Evolutionary conservation across 2,329 filamentous ascomycete genomes (phyloP).

Genomic region (Chaetomiaceae sp.): DNA sequence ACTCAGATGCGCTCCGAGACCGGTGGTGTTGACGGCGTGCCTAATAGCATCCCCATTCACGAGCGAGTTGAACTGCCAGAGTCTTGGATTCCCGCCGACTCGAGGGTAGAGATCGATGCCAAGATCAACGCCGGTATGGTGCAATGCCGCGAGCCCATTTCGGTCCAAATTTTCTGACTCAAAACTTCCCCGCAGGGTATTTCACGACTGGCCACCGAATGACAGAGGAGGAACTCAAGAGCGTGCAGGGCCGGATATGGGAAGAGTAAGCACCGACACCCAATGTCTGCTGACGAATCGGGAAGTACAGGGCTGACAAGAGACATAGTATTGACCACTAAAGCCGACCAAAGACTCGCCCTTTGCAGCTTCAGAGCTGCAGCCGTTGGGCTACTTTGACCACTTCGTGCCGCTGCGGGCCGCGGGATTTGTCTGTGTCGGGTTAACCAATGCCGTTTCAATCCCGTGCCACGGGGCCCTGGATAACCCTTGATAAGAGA

Average conservation of each 20-base stretch:
- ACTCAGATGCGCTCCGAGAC: not conserved
- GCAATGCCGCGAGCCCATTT: constrained; percentile 9
- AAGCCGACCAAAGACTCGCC: not conserved
- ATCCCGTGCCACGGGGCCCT: constrained; percentile 17
- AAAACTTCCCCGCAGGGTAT: constrained; percentile 45
- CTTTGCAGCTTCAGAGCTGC: constrained; percentile 5
- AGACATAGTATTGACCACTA: constrained; percentile 29
- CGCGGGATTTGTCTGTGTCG: constrained; percentile 1
- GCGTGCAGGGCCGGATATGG: constrained; percentile 87
- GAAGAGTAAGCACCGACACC: constrained; percentile 58
- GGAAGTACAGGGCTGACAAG: constrained; percentile 28
- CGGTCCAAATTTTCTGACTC: constrained; percentile 22
- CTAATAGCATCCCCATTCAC: constrained; percentile 68
- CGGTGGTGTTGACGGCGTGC: constrained; percentile 12
- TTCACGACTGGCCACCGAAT: constrained; percentile 88
- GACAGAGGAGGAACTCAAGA: constrained; percentile 78
- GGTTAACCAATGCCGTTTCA: constrained; percentile 16
- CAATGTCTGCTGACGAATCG: constrained; percentile 22
- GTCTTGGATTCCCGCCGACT: constrained; percentile 89
- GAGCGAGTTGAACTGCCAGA: constrained; percentile 91
- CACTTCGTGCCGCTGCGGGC: constrained; percentile 15
- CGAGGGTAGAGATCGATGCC: constrained; percentile 95
- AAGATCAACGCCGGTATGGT: constrained; percentile 88
- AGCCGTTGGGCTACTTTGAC: constrained; percentile 1
- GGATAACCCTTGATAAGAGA: not conserved